Evolutionary conservation across 441 rosid species (phyloP).

Genomic region (Raphanus hybrid): DNA sequence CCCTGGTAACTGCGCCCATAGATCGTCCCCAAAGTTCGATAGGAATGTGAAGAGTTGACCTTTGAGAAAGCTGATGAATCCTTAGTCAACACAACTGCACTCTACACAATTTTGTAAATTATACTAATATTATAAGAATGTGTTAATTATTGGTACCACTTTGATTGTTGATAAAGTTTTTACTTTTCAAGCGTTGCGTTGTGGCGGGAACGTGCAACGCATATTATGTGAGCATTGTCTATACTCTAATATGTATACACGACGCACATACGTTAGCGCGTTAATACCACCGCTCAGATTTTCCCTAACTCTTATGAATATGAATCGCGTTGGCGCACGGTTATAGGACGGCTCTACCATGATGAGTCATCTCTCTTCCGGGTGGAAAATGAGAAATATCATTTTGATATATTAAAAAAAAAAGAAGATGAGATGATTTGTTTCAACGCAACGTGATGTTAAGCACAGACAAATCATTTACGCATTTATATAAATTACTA

Average conservation of each 20-base stretch:
- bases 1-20: constrained; percentile 98
- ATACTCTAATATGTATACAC: not conserved
- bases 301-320: not conserved
- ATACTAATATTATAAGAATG: not conserved
- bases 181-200: not conserved
- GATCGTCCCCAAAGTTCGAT: constrained; percentile 98
- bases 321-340: not conserved
- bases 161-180: not conserved
- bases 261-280: not conserved
- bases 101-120: not conserved
- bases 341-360: not conserved
- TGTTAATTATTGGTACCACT: not conserved
- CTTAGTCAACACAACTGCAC: too few relatives aligned
- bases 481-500: too few relatives aligned
- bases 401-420: too few relatives aligned
- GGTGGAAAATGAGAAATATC: too few relatives aligned
- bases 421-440: too few relatives aligned
- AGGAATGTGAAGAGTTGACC: too few relatives aligned
- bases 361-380: not conserved
- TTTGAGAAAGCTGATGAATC: too few relatives aligned
- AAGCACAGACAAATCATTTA: too few relatives aligned
- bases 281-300: not conserved
- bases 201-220: not conserved
- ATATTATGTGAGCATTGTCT: too few relatives aligned
- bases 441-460: too few relatives aligned